Percentiles rank a stretch among this genome's conserved stretches.
These are phyloP conservation scores for Amanita exitialis DNA, from an alignment of 768 basidiomycete genomes.

Conservation along the genomic window DNA sequence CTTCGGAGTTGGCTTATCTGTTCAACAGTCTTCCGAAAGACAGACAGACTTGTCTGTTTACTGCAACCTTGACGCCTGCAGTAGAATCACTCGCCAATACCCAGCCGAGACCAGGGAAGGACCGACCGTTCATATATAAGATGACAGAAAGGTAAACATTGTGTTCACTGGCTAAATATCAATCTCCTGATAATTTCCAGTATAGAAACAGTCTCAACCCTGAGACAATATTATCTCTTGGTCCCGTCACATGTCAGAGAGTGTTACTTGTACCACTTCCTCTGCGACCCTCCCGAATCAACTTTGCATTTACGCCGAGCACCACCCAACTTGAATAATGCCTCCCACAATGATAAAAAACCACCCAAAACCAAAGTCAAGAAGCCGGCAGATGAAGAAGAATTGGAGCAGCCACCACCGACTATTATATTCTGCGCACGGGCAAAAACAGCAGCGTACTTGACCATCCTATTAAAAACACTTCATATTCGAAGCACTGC, in stretches of 20 bases:
- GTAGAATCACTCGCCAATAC: slow-evolving; percentile 72
- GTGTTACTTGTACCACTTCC: slow-evolving; percentile 80
- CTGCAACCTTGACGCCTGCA: slow-evolving; percentile 84
- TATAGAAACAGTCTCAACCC: slow-evolving; percentile 78
- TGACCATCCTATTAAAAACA: slow-evolving; percentile 69
- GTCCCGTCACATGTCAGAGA: slow-evolving; percentile 94
- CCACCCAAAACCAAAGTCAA: slow-evolving; percentile 25
- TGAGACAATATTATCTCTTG: slow-evolving; percentile 86
- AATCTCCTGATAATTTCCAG: slow-evolving; percentile 27
- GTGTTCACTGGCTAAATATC: background rate
- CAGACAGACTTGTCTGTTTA: slow-evolving; percentile 95
- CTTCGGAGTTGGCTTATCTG: slow-evolving; percentile 71
- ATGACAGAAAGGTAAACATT: slow-evolving; percentile 51
- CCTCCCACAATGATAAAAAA: slow-evolving; percentile 17
- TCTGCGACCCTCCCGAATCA: slow-evolving; percentile 81
- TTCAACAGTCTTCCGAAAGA: slow-evolving; percentile 72
- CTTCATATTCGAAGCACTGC: slow-evolving; percentile 79
- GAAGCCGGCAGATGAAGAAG: slow-evolving; percentile 30
- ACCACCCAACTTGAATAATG: slow-evolving; percentile 41
- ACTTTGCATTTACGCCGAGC: slow-evolving; percentile 58
- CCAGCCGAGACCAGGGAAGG: slow-evolving; percentile 71
- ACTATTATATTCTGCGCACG: slow-evolving; percentile 92
- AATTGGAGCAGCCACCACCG: slow-evolving; percentile 73
- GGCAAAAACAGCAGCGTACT: slow-evolving; percentile 82
- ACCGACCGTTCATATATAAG: slow-evolving; percentile 78